phyloP scores from a whole-genome alignment of 345 rosid genomes.

The Laguncularia racemosa region DNA sequence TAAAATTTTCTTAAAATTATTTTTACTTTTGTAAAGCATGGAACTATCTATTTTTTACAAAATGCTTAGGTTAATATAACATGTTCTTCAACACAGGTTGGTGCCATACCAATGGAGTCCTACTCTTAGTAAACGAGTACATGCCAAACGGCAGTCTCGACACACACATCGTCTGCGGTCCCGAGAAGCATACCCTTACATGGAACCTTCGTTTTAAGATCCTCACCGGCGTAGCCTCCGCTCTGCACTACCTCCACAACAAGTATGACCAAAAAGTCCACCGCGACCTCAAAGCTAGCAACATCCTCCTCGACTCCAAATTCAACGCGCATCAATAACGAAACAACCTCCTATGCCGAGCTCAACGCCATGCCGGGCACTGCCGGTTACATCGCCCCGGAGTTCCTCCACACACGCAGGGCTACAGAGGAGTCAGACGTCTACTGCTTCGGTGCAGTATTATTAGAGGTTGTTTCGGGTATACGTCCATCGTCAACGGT shows the following conservation, averaged over 20 bases:
- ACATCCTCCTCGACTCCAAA: conserved; percentile 42
- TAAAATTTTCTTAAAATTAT: too few species aligned
- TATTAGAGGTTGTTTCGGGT: conserved; percentile 52
- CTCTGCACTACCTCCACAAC: conserved; percentile 52
- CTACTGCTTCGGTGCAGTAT: conserved; percentile 47
- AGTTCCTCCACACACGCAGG: conserved; percentile 49
- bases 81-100: conserved; percentile 33
- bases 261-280: conserved; percentile 58
- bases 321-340: conserved; percentile 53
- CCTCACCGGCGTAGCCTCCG: conserved; percentile 41
- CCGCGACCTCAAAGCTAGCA: conserved; percentile 64
- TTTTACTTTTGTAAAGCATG: too few species aligned
- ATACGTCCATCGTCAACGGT: conserved; percentile 36
- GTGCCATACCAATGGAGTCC: conserved; percentile 45
- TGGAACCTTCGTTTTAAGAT: conserved; percentile 41
- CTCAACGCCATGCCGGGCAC: conserved; percentile 46
- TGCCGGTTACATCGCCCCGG: conserved; percentile 50
- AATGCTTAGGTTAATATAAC: too few species aligned
- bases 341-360: conserved; percentile 45
- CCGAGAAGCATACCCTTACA: conserved; percentile 12
- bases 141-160: conserved; percentile 68
- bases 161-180: conserved; percentile 26
- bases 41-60: too few species aligned
- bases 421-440: conserved; percentile 58
- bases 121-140: conserved; percentile 47